Evolutionary conservation across 345 rosid species (phyloP).

Genomic region (Rubroshorea leprosula): DNA sequence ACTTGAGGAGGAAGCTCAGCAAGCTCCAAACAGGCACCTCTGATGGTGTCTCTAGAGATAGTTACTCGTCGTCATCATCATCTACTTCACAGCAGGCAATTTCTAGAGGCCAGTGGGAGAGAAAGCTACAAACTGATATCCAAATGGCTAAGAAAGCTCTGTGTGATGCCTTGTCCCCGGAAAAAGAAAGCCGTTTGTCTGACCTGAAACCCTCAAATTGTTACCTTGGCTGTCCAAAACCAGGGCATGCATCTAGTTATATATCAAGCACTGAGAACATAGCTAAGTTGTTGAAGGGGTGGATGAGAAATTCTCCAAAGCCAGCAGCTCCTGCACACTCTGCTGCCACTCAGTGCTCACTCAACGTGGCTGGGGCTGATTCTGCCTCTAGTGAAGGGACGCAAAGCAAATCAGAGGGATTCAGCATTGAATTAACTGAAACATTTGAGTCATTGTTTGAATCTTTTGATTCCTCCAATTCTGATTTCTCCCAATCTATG

Average conservation of each 20-base stretch:
- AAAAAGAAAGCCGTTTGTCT: slow-evolving; percentile 22
- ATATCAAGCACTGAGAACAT: slow-evolving; percentile 71
- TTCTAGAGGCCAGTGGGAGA: slow-evolving; percentile 80
- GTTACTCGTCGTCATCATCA: slow-evolving; percentile 7
- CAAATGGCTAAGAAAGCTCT: slow-evolving; percentile 62
- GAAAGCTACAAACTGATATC: slow-evolving; percentile 66
- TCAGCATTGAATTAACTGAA: slow-evolving; percentile 23
- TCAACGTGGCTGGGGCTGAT: slow-evolving; percentile 15
- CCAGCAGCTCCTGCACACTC: slow-evolving; percentile 12
- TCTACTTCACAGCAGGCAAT: slow-evolving; percentile 18
- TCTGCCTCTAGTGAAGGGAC: slow-evolving; percentile 22
- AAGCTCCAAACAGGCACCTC: slow-evolving; percentile 29
- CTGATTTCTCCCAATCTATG: slow-evolving; percentile 38
- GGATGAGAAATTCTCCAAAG: slow-evolving; percentile 43
- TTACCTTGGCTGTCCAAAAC: slow-evolving; percentile 5
- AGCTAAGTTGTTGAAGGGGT: slow-evolving; percentile 61
- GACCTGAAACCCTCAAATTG: slow-evolving; percentile 20
- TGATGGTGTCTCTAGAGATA: slow-evolving; percentile 17
- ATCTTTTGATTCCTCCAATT: slow-evolving; percentile 41
- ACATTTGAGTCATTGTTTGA: slow-evolving; percentile 41
- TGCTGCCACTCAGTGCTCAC: slow-evolving; percentile 16
- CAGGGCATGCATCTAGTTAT: slow-evolving; percentile 29
- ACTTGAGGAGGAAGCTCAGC: slow-evolving; percentile 67
- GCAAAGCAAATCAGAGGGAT: slow-evolving; percentile 22
- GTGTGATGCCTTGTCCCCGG: slow-evolving; percentile 59